A percentile compares a stretch with the other conserved stretches of the same genome.
Evolutionary conservation across 2,329 filamentous ascomycete species (phyloP).

Genomic region (Ilyonectria destructans): DNA sequence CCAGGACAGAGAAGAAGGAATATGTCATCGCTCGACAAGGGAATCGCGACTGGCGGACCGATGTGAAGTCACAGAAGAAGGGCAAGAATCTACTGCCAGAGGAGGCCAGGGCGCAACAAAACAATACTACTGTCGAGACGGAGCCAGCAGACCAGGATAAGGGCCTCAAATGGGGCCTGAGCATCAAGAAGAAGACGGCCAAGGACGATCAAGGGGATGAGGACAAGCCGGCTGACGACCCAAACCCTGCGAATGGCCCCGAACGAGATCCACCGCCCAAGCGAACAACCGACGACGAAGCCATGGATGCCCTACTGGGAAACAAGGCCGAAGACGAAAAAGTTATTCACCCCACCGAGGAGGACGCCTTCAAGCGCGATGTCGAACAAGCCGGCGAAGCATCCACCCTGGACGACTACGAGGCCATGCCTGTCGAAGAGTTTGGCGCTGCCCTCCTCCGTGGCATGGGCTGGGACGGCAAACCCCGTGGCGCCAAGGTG

Average conservation of each 20-base stretch:
- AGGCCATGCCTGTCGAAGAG: conserved; percentile 91
- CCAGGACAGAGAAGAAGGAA: conserved; percentile 52
- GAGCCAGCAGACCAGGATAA: conserved; percentile 65
- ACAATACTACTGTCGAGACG: conserved; percentile 48
- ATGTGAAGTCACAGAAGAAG: conserved; percentile 63
- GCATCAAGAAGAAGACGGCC: conserved; percentile 63
- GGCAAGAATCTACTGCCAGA: conserved; percentile 74
- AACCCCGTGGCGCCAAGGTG: conserved; percentile 66
- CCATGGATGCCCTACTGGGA: conserved; percentile 78
- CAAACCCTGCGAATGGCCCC: conserved; percentile 24
- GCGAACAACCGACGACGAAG: conserved; percentile 64
- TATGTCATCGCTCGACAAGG: conserved; percentile 72
- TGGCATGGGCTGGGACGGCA: conserved; percentile 95
- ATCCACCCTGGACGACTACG: conserved; percentile 87
- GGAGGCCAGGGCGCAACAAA: conserved; percentile 65
- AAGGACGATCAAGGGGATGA: conserved; percentile 68
- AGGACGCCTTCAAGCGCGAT: conserved; percentile 80
- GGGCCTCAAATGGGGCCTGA: conserved; percentile 71
- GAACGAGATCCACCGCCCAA: conserved; percentile 26
- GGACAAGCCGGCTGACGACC: conserved; percentile 22
- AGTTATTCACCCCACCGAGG: conserved; percentile 72
- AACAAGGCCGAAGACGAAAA: conserved; percentile 65
- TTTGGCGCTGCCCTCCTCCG: conserved; percentile 92
- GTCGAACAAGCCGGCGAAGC: conserved; percentile 81
- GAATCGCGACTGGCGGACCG: conserved; percentile 77